Conservation (phyloP, 192 early-diverging fungal genomes). For the Backusella mclennaniae region DNA sequence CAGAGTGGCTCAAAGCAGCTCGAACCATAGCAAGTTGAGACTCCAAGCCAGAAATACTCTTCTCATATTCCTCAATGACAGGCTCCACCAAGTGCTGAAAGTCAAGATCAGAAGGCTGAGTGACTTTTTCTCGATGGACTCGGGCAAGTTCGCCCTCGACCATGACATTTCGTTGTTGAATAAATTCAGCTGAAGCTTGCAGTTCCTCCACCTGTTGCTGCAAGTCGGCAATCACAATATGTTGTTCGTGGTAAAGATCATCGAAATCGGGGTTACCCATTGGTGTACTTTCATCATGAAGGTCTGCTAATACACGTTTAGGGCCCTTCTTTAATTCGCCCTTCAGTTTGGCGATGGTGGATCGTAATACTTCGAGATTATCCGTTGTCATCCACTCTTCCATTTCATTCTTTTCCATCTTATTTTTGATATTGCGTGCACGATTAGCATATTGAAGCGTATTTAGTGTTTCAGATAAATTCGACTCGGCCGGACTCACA, state of each 20-base stretch:
- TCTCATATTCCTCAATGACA: constrained; percentile 74
- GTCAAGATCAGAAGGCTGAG: constrained; percentile 30
- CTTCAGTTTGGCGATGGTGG: constrained; percentile 62
- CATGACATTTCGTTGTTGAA: constrained; percentile 14
- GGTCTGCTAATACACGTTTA: background rate
- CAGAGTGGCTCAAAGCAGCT: constrained; percentile 56
- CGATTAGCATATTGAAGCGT: constrained; percentile 96
- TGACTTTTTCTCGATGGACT: background rate
- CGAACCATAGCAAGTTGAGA: constrained; percentile 55
- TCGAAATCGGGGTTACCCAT: constrained; percentile 18
- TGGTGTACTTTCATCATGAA: constrained; percentile 12
- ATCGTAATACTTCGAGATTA: constrained; percentile 64
- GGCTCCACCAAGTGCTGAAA: constrained; percentile 59
- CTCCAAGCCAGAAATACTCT: constrained; percentile 60
- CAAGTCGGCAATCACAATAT: constrained; percentile 13
- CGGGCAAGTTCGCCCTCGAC: constrained; percentile 21
- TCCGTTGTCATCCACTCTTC: constrained; percentile 66
- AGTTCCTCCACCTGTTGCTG: constrained; percentile 23
- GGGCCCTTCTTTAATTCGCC: constrained; percentile 48
- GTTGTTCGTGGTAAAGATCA: constrained; percentile 24
- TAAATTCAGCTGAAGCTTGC: background rate
- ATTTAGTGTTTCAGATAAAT: constrained; percentile 89
- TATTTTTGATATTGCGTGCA: constrained; percentile 95
- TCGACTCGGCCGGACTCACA: constrained; percentile 83
- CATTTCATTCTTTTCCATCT: constrained; percentile 68